These are phyloP conservation scores for Coemansia sp. DNA, from an alignment of 192 early-diverging fungal species.

Conservation along the genomic window DNA sequence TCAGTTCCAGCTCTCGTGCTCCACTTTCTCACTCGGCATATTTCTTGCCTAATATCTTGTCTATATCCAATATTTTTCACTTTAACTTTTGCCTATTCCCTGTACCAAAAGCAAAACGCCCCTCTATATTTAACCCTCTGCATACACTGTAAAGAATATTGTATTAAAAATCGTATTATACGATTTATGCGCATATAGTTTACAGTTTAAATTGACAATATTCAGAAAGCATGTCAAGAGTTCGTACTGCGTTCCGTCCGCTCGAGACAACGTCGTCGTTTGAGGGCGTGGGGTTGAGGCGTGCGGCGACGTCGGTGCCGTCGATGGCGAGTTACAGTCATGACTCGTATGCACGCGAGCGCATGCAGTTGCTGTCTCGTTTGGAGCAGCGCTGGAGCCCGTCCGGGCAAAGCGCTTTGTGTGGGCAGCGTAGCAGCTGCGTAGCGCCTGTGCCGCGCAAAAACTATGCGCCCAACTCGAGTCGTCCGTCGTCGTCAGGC, in stretches of 20 bases:
- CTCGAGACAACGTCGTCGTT: slow-evolving; percentile 38
- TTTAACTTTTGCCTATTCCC: not conserved
- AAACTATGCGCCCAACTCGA: slow-evolving; percentile 5
- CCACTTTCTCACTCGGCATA: not conserved
- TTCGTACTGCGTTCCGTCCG: slow-evolving; percentile 53
- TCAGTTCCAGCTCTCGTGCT: not conserved
- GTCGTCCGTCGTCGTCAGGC: slow-evolving; percentile 25
- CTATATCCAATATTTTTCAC: not conserved
- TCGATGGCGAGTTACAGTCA: slow-evolving; percentile 11
- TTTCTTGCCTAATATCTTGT: not conserved
- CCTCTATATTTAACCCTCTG: not conserved
- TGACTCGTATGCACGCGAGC: slow-evolving; percentile 32
- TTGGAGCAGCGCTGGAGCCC: slow-evolving; percentile 51
- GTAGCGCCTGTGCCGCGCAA: slow-evolving; percentile 43
- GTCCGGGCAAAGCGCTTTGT: slow-evolving; percentile 11
- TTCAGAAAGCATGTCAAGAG: slow-evolving; percentile 28
- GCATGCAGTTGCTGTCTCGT: slow-evolving; percentile 36
- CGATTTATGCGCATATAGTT: not conserved
- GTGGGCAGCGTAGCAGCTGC: slow-evolving; percentile 24
- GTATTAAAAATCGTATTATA: not conserved
- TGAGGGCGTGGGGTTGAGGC: slow-evolving; percentile 21
- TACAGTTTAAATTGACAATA: not conserved
- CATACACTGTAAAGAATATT: not conserved
- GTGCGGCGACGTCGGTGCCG: slow-evolving; percentile 39
- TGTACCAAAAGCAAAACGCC: not conserved